Conservation (phyloP, 495 filamentous ascomycete genomes). For the Lophiostoma macrostomum region DNA sequence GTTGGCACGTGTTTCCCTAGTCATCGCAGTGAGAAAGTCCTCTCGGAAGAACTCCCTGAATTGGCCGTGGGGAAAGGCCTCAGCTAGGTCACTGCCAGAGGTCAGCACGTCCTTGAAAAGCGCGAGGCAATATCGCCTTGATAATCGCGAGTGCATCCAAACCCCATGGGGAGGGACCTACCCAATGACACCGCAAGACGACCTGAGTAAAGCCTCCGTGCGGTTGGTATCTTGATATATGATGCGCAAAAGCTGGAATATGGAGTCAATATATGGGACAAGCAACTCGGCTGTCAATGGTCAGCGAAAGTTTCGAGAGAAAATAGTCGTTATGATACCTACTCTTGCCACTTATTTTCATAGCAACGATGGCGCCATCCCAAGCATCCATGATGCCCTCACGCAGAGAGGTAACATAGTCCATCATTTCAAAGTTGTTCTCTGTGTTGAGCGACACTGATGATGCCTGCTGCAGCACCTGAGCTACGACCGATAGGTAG, state of each 20-base stretch:
- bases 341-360: constrained; percentile 80
- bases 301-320: constrained; percentile 34
- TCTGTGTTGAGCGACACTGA: constrained; percentile 68
- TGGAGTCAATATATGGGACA: constrained; percentile 73
- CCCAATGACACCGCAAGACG: constrained; percentile 95
- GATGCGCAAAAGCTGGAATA: constrained; percentile 83
- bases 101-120: too few relatives aligned
- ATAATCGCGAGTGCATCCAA: neutral
- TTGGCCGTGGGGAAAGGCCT: constrained; percentile 89
- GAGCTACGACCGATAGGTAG: constrained; percentile 86
- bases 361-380: constrained; percentile 89
- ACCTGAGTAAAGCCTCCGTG: constrained; percentile 85
- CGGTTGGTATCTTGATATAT: constrained; percentile 79
- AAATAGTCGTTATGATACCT: constrained; percentile 38
- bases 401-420: constrained; percentile 89
- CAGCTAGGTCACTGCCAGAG: constrained; percentile 75
- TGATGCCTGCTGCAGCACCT: constrained; percentile 90
- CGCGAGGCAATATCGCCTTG: too few relatives aligned
- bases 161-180: constrained; percentile 51
- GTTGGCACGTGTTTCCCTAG: constrained; percentile 82
- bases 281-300: constrained; percentile 59
- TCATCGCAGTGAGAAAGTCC: constrained; percentile 83
- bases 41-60: constrained; percentile 77
- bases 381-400: constrained; percentile 99
- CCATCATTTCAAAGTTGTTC: constrained; percentile 81